A percentile compares a stretch with the other conserved stretches of the same genome.
These are phyloP conservation scores for Laguncularia racemosa DNA, from an alignment of 345 rosid genomes.

Conservation along the genomic window DNA sequence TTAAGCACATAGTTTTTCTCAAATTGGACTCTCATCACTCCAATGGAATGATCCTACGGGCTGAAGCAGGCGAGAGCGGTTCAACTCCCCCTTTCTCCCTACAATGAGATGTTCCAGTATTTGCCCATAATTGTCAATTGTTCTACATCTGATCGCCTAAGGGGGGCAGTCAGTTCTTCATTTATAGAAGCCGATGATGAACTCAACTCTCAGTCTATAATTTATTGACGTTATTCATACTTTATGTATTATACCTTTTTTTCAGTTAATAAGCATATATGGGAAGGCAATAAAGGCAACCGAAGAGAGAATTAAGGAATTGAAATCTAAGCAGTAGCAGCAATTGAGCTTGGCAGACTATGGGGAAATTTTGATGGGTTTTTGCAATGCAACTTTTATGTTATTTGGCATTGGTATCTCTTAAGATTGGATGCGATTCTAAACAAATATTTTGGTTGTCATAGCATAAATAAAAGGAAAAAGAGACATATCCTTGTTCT, in stretches of 20 bases:
- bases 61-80: no score
- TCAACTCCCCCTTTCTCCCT: neutral
- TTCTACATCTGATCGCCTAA: neutral
- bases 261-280: slow-evolving; percentile 58
- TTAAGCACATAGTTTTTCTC: neutral
- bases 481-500: no score
- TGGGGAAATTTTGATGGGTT: slow-evolving; percentile 19
- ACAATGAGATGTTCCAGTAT: no score
- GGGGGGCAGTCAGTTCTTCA: no score
- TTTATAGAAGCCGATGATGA: neutral
- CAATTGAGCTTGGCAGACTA: slow-evolving; percentile 16
- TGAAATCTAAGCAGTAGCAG: slow-evolving; percentile 52
- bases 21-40: neutral
- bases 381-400: neutral
- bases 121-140: no score
- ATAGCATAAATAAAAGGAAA: no score
- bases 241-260: neutral
- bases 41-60: no score
- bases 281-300: slow-evolving; percentile 77
- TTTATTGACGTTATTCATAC: neutral
- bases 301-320: slow-evolving; percentile 75
- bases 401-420: neutral
- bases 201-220: neutral
- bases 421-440: neutral
- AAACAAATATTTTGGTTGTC: neutral